Base-by-base conservation (phyloP, 1,284 basidiomycete species). In the Stereum hirsutum region DNA sequence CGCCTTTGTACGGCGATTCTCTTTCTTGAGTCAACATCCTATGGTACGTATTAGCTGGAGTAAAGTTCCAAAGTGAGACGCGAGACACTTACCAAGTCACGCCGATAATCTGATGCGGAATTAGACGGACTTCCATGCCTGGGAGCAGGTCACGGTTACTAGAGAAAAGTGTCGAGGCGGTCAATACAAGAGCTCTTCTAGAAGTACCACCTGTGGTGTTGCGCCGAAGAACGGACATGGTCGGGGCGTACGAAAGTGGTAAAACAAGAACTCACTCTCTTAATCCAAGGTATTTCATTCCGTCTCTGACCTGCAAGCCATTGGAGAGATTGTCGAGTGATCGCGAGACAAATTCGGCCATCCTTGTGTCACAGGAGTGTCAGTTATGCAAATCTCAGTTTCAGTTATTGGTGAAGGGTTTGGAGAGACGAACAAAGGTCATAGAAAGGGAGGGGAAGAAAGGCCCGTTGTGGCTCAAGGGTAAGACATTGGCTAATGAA, bases 41-140 rank as follows among this genome's bases (percentile, higher is more conserved):
- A 25, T 12, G 34, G 17, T 24, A 35, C 34, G 12, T 20, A 10
- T 8, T n/a, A 8, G 7, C 14, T 26, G 39, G 14, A 25, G 28
- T 28, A 12, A 42, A 28, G 34, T 11, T 20, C 5, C 20, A 23
- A 30, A 48, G 41, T 54, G 40, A 14, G 51, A 42, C 45, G 58
- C 55, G 15, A 27, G 32, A 37, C 17, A 50, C 65, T 24, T 49
- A 74, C 81, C 84, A 88, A 38, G 69, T 68, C 11, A 86, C 81
- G 1, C 85, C 80, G 46, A 88, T 83, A 15, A 75, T 63, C 55
- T 89, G 85, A 56, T 87, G 83, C 6, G 75, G 71, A 30, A 88
- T 59, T 10, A 88, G 62, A 2, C 72, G 68, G n/a, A 85, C 74
- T 54, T 75, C 75, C 54, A 88, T 61, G 1, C 79, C 78, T 5